phyloP scores from a whole-genome alignment of 192 early-diverging fungal genomes.

The Podila epigama region DNA sequence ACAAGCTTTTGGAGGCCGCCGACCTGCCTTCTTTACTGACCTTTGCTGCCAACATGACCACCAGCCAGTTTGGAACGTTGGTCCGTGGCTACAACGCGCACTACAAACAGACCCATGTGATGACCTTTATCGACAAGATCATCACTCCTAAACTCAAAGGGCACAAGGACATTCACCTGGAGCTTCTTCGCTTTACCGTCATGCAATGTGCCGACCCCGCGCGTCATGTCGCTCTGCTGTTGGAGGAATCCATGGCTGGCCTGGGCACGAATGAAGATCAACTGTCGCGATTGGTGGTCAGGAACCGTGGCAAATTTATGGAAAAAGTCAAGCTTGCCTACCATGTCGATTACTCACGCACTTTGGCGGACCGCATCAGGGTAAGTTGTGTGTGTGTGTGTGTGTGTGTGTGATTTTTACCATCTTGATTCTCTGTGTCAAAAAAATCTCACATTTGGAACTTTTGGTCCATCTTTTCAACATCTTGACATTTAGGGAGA shows the following conservation, averaged over 20 bases:
- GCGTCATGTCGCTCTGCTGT: slow-evolving; percentile 26
- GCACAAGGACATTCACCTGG: slow-evolving; percentile 29
- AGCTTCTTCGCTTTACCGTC: slow-evolving; percentile 24
- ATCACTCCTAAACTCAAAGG: slow-evolving; percentile 6
- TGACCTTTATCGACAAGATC: slow-evolving; percentile 23
- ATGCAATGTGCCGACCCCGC: slow-evolving; percentile 41
- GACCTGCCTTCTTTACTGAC: slow-evolving; percentile 10
- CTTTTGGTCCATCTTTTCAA: too few relatives aligned
- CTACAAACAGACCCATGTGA: slow-evolving; percentile 19
- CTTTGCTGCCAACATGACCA: slow-evolving; percentile 15
- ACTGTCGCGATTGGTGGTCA: slow-evolving; percentile 35
- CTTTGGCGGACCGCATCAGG: slow-evolving; percentile 39
- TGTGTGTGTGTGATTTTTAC: too few relatives aligned
- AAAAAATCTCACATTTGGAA: too few relatives aligned
- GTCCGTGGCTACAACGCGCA: slow-evolving; percentile 15
- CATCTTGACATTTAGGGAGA: slow-evolving; percentile 25
- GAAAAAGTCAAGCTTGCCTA: slow-evolving; percentile 42
- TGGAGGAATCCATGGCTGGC: slow-evolving; percentile 39
- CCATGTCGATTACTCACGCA: slow-evolving; percentile 30
- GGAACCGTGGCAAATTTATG: slow-evolving; percentile 41
- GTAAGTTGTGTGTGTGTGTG: slow-evolving; percentile 13
- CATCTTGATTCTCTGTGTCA: background rate
- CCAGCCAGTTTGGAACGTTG: slow-evolving; percentile 10
- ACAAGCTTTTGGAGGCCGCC: slow-evolving; percentile 6
- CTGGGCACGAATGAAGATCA: slow-evolving; percentile 49